Base-by-base conservation (phyloP, 2,329 filamentous ascomycete genomes). In the Didymellaceae sp. region DNA sequence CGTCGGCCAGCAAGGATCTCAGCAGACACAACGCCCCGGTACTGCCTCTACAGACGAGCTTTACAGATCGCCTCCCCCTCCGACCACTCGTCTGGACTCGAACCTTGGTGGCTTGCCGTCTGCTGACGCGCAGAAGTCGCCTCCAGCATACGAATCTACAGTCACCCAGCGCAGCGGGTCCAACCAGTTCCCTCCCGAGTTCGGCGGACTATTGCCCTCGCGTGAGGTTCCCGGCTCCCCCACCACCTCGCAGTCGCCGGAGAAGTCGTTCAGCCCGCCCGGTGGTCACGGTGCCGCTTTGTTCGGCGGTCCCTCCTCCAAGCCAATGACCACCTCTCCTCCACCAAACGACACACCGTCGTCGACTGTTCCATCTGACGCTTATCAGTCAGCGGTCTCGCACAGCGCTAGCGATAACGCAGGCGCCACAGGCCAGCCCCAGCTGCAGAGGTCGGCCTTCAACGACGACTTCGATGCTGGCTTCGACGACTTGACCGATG, bases 401-500 rank as follows among this genome's bases (percentile, higher is more conserved):
- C 69, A 70, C 21, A 66, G 70, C 10, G 70, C 66, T 26, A 62
- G 49, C 17, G 68, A 70, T 9, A 74, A 72, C 49, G 67, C 67
- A 48, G 65, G 62, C 13, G 54, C 67, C 13, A 40, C 48, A 25
- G 70, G 72, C 45, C 67, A 68, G 18, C 62, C 70, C 26, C 71
- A 74, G 51, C 66, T 75, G 1, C 63, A 72, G 13, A 78, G 78
- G 57, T 75, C 81, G 17, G 80, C 83, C 1, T 90, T 91, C 68
- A 86, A 89, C 54, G 80, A 82, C 45, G 89, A 91, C 41, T 84
- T 91, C 53, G 89, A 91, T 40, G 84, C 87, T 58, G 89, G 91
- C 32, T 94, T 94, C 61, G 88, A 90, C 62, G 90, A 90, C 46
- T 82, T 95, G 13, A 86, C 90, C 52, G 90, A 95, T 65, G 90